Base-by-base conservation (phyloP, 2,329 filamentous ascomycete genomes). In the Colletotrichum truncatum region DNA sequence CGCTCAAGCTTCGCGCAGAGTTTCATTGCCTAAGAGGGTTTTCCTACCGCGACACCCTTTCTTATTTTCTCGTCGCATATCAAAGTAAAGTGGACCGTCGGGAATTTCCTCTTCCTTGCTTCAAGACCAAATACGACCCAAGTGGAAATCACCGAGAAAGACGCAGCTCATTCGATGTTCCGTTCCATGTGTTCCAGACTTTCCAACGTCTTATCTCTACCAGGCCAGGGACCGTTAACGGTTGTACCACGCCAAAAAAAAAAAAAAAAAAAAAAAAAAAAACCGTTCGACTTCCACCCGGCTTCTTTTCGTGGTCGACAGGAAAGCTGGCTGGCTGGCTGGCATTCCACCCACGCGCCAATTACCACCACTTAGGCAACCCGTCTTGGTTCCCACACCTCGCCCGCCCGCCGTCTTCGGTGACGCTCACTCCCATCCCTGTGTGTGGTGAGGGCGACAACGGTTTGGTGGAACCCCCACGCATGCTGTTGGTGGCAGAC, bases 261-360 rank as follows among this genome's bases (percentile, higher is more conserved):
- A n/a, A n/a, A n/a, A n/a, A 49, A 26, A 3, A 14, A 49, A 26
- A 3, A 14, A 8, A 14, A 16, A 14, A 39, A 26, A 23, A 26
- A 39, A 55, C 32, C 49, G 41, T 56, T 46, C 51, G 32, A 56
- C 26, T 52, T 38, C 23, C 16, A 53, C 28, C 64, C 64, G 64
- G n/a, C 53, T 66, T 64, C 59, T 66, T 66, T 66, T 66, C 64
- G 64, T 66, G 23, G 60, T 65, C 52, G 60, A 66, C 45, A 38
- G 34, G 49, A 14, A 45, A 32, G 26, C 7, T 3, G 1, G 21
- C 51, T 56, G 28, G 23, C 43, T 28, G 26, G 43, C 28, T 28
- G 36, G 57, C 10, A 16, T 62, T 16, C 63, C 51, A 32, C 38
- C 30, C 54, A 45, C 26, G 49, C n/a, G n/a, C n/a, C n/a, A n/a